Evolutionary conservation across 2,329 filamentous ascomycete genomes (phyloP), one percentile per base, ranked within the genome.

Genomic region (Paecilomyces fulvus): DNA sequence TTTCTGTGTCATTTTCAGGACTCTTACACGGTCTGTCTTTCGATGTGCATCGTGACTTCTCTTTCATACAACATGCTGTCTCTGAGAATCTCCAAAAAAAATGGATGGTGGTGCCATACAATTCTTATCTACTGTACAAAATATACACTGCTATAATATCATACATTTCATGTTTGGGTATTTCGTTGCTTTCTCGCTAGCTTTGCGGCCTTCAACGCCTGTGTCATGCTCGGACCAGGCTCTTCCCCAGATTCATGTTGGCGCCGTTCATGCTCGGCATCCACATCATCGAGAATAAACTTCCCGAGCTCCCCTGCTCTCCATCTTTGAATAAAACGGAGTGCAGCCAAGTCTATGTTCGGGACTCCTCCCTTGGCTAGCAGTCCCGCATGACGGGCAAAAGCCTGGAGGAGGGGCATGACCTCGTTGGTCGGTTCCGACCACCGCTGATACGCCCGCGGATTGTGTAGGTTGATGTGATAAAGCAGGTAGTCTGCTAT

Each of bases 401-500:
- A 83, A 1, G 77, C 82, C 12, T 83, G 79, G 11, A 99, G 79
- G 25, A 96, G 81, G 46, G 82, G 80, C 51, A 80, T 74, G n/a
- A 95, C 78, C 62, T 96, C 89, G 71, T 97, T 96, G 1, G 94
- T 97, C 0, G 92, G 90, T 33, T 72, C 67, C 52, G 78, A 81
- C 68, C 84, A 90, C 10, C 80, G 78, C 1, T 70, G 65, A 72
- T 95, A 95, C 5, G 86, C 65, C 1, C 63, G 60, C 0, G 87
- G 83, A 62, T 87, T 79, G 57, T 80, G 76, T 37, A 80, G 74
- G 69, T 99, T 99, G 57, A 97, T 79, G 55, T 86, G 85, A 73
- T 84, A 97, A 7, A 99, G 83, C 20, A 97, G 79, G 71, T 96
- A 99, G 69, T 99, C 94, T 31, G 89, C 92, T 10, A 97, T 75